Percentiles rank a stretch among this genome's conserved stretches.
These are phyloP conservation scores for Colletotrichum filicis DNA, from an alignment of 2,329 filamentous ascomycete genomes.

Conservation along the genomic window DNA sequence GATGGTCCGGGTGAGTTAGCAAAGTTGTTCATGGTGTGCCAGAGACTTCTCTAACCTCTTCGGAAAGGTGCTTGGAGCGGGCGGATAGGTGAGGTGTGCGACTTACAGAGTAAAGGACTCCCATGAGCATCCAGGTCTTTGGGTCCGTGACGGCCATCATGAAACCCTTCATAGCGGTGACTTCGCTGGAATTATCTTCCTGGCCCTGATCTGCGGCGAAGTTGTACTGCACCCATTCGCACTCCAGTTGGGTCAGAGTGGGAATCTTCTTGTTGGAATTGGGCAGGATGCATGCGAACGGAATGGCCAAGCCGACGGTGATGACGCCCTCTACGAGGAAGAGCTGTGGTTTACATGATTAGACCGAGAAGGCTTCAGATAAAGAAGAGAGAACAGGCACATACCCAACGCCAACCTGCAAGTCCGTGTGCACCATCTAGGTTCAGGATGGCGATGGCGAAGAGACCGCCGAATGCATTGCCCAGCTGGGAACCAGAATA, in stretches of 20 bases:
- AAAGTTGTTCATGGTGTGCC: no score
- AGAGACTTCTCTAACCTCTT: not conserved
- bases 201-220: constrained; percentile 31
- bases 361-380: not conserved
- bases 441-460: constrained; percentile 53
- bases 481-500: constrained; percentile 45
- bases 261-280: constrained; percentile 36
- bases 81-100: not conserved
- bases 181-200: constrained; percentile 31
- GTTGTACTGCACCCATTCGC: constrained; percentile 35
- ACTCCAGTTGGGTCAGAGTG: constrained; percentile 28
- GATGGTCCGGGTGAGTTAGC: not conserved
- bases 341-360: not conserved
- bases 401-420: constrained; percentile 70
- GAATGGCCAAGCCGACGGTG: constrained; percentile 30
- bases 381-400: fast-evolving
- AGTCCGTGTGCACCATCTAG: constrained; percentile 73
- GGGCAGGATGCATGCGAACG: constrained; percentile 32
- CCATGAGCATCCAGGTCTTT: constrained; percentile 50
- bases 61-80: not conserved
- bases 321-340: constrained; percentile 34
- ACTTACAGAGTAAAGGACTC: constrained; percentile 42
- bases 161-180: constrained; percentile 36
- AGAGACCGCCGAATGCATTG: constrained; percentile 49
- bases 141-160: constrained; percentile 45